phyloP scores from a whole-genome alignment of 148 eudicot genomes.

The Chenopodium quinoa region DNA sequence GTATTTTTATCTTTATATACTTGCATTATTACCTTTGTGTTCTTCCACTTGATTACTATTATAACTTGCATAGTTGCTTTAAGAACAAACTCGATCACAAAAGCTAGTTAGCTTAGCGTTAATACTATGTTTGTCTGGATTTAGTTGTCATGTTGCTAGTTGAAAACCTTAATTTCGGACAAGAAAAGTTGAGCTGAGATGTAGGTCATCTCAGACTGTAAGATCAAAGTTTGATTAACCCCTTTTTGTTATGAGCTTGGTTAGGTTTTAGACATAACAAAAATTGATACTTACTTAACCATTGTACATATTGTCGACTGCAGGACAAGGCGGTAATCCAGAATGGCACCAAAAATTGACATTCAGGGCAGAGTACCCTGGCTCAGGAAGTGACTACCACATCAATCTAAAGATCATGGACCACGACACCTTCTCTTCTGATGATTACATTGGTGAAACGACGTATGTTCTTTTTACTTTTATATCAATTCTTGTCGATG shows the following conservation, averaged over 20 bases:
- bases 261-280: not conserved
- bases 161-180: too few species aligned
- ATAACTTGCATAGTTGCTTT: too few species aligned
- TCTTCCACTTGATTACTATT: too few species aligned
- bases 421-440: conserved; percentile 67
- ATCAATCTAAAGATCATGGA: conserved; percentile 59
- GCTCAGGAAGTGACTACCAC: conserved; percentile 42
- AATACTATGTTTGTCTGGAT: too few species aligned
- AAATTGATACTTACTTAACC: not conserved
- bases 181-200: too few species aligned
- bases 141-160: too few species aligned
- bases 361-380: conserved; percentile 67
- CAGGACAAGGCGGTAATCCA: conserved; percentile 66
- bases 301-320: not conserved
- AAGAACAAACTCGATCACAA: too few species aligned
- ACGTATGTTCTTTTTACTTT: conserved; percentile 34
- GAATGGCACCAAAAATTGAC: conserved; percentile 58
- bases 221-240: not conserved
- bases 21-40: too few species aligned
- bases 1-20: not conserved
- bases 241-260: not conserved
- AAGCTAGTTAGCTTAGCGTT: too few species aligned
- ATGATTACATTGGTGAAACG: conserved; percentile 64
- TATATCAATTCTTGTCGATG: too few species aligned
- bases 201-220: too few species aligned